Evolutionary conservation across 2,329 filamentous ascomycete species (phyloP), one percentile per base, ranked within the genome.

Genomic region (Dactylellina leptospora): DNA sequence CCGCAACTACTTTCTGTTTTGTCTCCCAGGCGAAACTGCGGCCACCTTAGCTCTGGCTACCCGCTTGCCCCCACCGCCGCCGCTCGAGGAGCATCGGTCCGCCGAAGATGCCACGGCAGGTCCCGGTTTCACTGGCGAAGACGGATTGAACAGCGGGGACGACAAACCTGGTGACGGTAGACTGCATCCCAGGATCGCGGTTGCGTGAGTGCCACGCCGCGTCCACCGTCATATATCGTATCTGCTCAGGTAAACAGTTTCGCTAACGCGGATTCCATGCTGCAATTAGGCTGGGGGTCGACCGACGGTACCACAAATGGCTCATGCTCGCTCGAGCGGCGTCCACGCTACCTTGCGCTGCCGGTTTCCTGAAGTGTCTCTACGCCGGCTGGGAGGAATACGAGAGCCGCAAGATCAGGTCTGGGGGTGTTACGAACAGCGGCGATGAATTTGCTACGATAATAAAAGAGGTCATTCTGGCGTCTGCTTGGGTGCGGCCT

Each of bases 391-490:
- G 53, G 59, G 56, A 59, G 18, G 27, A 54, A 28, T 73, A 60
- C 59, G 59, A 64, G 40, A 16, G n/a, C 10, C 45, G 68, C n/a
- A 36, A 40, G 25, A 18, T 16, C 18, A 42, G 33, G 51, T 16
- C 42, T 16, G 61, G 63, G 63, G 22, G 36, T 50, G 47, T 33
- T 51, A 62, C 45, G 81, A 83, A 76, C 81, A 80, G 77, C 81
- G 83, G 72, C 82, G 87, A 76, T 80, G 83, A 75, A 81, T 90
- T 76, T 90, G 86, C 4, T 88, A 92, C 82, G 28, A 88, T 88
- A 44, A 84, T 86, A 54, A 81, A 92, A 79, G 89, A 89, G 54
- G 87, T 90, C 74, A 86, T 91, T 79, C 91, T 90, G 88, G 89
- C 75, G 75, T 76, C 74, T 63, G 74, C 76, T 69, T 79, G 76